A percentile compares a stretch with the other conserved stretches of the same genome.
These are phyloP conservation scores for Jaltomata sinuosa DNA, from an alignment of 257 asterid genomes.

Conservation along the genomic window DNA sequence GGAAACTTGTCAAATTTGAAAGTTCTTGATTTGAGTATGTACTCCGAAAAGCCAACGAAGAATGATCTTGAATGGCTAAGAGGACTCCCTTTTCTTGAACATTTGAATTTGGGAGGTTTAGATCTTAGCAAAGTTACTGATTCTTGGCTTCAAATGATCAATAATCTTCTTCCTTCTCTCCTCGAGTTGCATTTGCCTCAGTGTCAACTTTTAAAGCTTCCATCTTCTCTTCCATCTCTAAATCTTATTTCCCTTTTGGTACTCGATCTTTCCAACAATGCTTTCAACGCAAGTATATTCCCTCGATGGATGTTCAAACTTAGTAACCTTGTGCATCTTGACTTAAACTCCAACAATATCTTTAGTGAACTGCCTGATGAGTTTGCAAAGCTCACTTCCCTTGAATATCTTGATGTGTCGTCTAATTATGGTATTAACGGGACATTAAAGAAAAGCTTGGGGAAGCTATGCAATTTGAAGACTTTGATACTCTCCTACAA, in stretches of 20 bases:
- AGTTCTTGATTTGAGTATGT: conserved; percentile 21
- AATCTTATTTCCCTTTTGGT: conserved; percentile 22
- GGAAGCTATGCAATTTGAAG: conserved; percentile 16
- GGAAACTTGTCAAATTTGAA: conserved; percentile 14
- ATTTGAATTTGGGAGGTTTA: conserved; percentile 13
- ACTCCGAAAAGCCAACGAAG: not conserved
- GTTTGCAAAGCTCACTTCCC: conserved; percentile 12
- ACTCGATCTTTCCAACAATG: conserved; percentile 20
- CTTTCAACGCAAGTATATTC: conserved; percentile 7
- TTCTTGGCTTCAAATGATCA: conserved; percentile 20
- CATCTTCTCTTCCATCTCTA: conserved; percentile 11
- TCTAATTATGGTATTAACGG: conserved; percentile 9
- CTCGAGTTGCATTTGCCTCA: conserved; percentile 20
- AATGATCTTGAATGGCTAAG: conserved; percentile 17
- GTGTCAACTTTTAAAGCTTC: conserved; percentile 19
- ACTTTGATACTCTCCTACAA: not conserved
- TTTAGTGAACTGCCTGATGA: conserved; percentile 1
- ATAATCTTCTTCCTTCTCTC: conserved; percentile 12
- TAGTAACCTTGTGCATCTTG: conserved; percentile 11
- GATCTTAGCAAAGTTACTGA: conserved; percentile 11
- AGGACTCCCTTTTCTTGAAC: conserved; percentile 14
- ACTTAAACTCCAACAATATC: conserved; percentile 1
- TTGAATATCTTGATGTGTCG: conserved; percentile 15
- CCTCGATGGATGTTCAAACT: conserved; percentile 26
- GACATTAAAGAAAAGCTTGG: conserved; percentile 3